These are phyloP conservation scores for Trichoderma sp. DNA, from an alignment of 2,329 filamentous ascomycete genomes.

Conservation along the genomic window DNA sequence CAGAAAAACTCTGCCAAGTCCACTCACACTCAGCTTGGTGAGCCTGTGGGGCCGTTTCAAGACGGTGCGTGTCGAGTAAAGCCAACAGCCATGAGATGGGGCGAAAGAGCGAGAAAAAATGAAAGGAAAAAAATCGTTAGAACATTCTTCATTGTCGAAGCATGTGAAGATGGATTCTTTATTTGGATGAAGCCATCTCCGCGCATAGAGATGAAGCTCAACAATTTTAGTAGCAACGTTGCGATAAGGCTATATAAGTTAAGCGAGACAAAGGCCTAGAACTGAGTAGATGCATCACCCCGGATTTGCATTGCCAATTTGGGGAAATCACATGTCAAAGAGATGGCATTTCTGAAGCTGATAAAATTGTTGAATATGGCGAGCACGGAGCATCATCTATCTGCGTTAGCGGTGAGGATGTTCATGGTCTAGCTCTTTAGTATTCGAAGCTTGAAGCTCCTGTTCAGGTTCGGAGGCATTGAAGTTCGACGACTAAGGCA, in stretches of 20 bases:
- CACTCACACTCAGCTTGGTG: slow-evolving; percentile 10
- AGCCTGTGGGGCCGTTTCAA: slow-evolving; percentile 4
- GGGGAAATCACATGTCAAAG: slow-evolving; percentile 8
- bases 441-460: not conserved
- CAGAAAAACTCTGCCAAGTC: not conserved
- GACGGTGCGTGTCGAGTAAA: not conserved
- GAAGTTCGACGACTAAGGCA: not conserved
- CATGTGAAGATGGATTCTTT: not conserved
- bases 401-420: not conserved
- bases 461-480: not conserved
- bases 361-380: not conserved
- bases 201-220: not conserved
- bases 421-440: not conserved
- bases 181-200: not conserved
- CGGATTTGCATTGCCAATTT: not conserved
- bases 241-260: not conserved
- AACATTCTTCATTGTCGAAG: not conserved
- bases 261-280: not conserved
- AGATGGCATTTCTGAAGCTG: not conserved
- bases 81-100: not conserved
- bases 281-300: not conserved
- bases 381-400: not conserved
- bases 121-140: not conserved
- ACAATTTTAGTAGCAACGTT: not conserved
- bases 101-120: not conserved